Conservation (phyloP, 192 early-diverging fungal genomes). For the Chytriomyces sp. region DNA sequence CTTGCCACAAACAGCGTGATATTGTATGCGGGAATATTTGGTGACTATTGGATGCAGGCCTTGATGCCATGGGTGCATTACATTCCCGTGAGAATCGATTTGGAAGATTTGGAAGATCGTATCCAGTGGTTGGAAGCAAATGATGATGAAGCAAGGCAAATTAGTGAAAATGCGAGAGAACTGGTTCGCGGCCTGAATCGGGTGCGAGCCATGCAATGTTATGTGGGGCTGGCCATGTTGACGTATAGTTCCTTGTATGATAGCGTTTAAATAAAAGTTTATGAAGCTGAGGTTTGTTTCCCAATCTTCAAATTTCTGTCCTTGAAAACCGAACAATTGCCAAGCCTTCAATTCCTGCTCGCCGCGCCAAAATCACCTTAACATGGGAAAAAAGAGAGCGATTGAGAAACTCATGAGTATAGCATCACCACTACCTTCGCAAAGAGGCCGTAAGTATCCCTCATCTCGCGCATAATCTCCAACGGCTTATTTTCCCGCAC, state of each 20-base stretch:
- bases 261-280: too few species aligned
- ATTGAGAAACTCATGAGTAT: background rate
- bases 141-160: slow-evolving; percentile 12
- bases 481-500: slow-evolving; percentile 86
- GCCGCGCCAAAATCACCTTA: slow-evolving; percentile 38
- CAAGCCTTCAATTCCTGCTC: slow-evolving; percentile 45
- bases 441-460: slow-evolving; percentile 49
- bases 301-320: background rate
- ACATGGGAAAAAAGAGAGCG: background rate
- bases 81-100: slow-evolving; percentile 14
- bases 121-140: slow-evolving; percentile 13
- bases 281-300: slow-evolving; percentile 9
- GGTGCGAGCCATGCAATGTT: slow-evolving; percentile 6
- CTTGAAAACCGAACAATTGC: slow-evolving; percentile 38
- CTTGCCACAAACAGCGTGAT: background rate
- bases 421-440: slow-evolving; percentile 17
- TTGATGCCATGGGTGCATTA: background rate
- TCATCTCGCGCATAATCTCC: slow-evolving; percentile 74
- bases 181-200: background rate
- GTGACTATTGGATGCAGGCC: background rate
- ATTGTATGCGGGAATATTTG: background rate
- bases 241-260: background rate
- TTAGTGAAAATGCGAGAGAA: slow-evolving; percentile 7
- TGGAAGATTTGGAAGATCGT: slow-evolving; percentile 27
- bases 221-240: slow-evolving; percentile 12